phyloP scores from a whole-genome alignment of 2,329 filamentous ascomycete genomes.

The Aureobasidium sp. region DNA sequence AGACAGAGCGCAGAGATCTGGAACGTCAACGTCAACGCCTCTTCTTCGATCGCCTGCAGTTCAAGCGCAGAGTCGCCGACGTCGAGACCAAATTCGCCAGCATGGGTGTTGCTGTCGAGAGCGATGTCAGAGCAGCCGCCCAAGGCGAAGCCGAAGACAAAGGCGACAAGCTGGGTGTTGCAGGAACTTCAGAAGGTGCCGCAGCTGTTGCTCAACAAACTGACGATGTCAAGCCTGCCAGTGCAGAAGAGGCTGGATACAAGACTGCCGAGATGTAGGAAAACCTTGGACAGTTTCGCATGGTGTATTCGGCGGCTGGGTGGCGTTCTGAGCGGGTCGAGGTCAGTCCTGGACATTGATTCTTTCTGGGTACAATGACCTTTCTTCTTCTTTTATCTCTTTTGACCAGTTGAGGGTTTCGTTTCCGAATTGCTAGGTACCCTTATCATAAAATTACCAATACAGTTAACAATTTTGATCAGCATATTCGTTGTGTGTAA shows the following conservation, averaged over 20 bases:
- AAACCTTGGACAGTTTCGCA: not conserved
- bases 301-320: no score
- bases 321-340: no score
- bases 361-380: no score
- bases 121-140: slow-evolving; percentile 1
- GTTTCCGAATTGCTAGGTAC: no score
- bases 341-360: no score
- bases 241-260: not conserved
- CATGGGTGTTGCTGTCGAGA: slow-evolving; percentile 17
- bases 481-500: no score
- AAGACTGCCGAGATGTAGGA: slow-evolving; percentile 5
- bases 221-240: not conserved
- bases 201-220: not conserved
- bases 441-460: no score
- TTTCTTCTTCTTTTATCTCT: no score
- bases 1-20: slow-evolving; percentile 85
- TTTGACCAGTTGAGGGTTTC: no score
- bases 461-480: no score
- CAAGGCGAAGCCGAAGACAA: slow-evolving; percentile 1
- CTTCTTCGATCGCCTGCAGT: slow-evolving; percentile 82
- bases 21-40: slow-evolving; percentile 88
- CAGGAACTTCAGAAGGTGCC: not conserved
- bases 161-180: slow-evolving; percentile 1
- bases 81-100: slow-evolving; percentile 53
- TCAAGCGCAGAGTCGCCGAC: slow-evolving; percentile 78